These are phyloP conservation scores for Malassezia japonica DNA, from an alignment of 1,284 basidiomycete species.

Conservation along the genomic window DNA sequence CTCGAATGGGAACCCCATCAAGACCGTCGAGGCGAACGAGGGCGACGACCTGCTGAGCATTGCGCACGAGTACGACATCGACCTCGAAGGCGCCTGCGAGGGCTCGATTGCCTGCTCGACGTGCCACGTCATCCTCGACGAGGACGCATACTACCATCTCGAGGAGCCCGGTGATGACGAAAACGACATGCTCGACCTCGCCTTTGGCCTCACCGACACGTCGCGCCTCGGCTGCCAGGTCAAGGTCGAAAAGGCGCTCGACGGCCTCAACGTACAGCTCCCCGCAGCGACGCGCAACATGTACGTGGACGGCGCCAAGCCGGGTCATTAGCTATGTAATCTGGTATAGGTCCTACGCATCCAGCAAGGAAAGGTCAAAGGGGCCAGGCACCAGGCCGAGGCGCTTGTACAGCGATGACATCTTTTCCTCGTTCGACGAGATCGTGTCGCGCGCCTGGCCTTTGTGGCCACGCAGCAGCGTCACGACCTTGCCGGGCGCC, in stretches of 20 bases:
- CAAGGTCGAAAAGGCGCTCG: constrained; percentile 66
- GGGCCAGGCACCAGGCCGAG: constrained; percentile 24
- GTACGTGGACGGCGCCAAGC: constrained; percentile 67
- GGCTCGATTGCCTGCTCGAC: constrained; percentile 94
- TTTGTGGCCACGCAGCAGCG: constrained; percentile 26
- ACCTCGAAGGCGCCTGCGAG: constrained; percentile 81
- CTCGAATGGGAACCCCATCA: constrained; percentile 69
- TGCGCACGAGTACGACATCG: constrained; percentile 91
- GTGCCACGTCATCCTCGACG: constrained; percentile 83
- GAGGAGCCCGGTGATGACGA: constrained; percentile 93
- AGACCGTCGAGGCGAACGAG: constrained; percentile 82
- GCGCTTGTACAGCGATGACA: constrained; percentile 30
- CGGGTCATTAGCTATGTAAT: constrained; percentile 7
- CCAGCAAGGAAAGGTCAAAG: constrained; percentile 22
- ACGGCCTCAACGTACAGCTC: constrained; percentile 75
- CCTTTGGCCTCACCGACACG: constrained; percentile 91
- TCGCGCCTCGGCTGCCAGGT: constrained; percentile 68
- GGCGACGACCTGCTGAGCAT: constrained; percentile 84
- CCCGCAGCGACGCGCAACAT: constrained; percentile 92
- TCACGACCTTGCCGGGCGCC: constrained; percentile 29
- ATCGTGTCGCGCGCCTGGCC: neutral
- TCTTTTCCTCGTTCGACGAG: constrained; percentile 30
- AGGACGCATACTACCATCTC: constrained; percentile 70
- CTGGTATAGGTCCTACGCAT: neutral
- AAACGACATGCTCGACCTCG: constrained; percentile 85